phyloP scores from a whole-genome alignment of 2,329 filamentous ascomycete species.

The Fusarium longipes region DNA sequence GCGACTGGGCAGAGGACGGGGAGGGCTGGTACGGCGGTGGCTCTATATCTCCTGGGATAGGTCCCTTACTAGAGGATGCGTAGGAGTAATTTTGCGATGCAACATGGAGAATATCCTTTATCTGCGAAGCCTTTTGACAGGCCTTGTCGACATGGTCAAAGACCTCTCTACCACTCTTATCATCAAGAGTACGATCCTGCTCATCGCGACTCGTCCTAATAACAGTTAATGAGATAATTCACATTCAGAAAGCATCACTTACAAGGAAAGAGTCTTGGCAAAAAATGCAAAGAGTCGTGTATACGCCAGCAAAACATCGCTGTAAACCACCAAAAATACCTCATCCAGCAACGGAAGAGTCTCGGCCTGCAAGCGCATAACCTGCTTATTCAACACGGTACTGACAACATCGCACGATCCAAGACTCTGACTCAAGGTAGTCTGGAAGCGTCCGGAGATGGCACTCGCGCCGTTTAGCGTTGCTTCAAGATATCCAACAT shows the following conservation, averaged over 20 bases:
- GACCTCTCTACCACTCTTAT: slow-evolving; percentile 27
- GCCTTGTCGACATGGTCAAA: slow-evolving; percentile 38
- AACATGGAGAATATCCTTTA: slow-evolving; percentile 32
- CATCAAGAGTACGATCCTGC: slow-evolving; percentile 44
- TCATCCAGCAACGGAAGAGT: slow-evolving; percentile 42
- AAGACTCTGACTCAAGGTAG: slow-evolving; percentile 44
- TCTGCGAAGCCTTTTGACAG: slow-evolving; percentile 29
- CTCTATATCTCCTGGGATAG: slow-evolving; percentile 16
- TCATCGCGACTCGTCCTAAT: slow-evolving; percentile 31
- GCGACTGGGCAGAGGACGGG: slow-evolving; percentile 25
- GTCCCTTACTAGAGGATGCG: slow-evolving; percentile 33
- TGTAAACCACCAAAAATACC: slow-evolving; percentile 44
- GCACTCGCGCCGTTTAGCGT: slow-evolving; percentile 40
- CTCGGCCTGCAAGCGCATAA: slow-evolving; percentile 47
- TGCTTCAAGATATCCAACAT: slow-evolving; percentile 43
- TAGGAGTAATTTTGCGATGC: background rate
- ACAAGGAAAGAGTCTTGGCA: slow-evolving; percentile 42
- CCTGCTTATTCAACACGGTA: slow-evolving; percentile 51
- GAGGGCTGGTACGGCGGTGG: slow-evolving; percentile 45
- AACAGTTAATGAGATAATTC: background rate
- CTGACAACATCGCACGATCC: slow-evolving; percentile 46
- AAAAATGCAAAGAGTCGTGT: slow-evolving; percentile 43
- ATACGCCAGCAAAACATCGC: slow-evolving; percentile 42
- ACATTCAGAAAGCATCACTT: background rate
- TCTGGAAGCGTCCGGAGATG: slow-evolving; percentile 49